These are phyloP conservation scores for Agroathelia rolfsii DNA, from an alignment of 1,284 basidiomycete genomes.

Conservation along the genomic window DNA sequence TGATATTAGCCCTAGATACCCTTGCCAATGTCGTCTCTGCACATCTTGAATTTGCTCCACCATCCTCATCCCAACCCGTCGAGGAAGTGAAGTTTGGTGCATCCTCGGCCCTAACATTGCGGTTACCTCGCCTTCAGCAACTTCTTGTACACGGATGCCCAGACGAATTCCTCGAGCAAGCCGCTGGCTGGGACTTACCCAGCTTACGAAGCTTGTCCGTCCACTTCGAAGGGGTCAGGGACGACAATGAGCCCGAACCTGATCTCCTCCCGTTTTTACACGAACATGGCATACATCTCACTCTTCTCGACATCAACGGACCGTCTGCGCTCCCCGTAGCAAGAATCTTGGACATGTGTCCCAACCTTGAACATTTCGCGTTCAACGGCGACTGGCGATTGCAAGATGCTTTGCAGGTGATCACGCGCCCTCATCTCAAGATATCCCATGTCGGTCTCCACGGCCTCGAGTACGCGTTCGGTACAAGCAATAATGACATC, in stretches of 20 bases:
- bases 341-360: constrained; percentile 51
- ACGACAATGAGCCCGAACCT: constrained; percentile 49
- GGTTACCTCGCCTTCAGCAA: constrained; percentile 43
- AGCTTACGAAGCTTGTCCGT: constrained; percentile 43
- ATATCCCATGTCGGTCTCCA: constrained; percentile 60
- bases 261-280: constrained; percentile 49
- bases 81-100: no score
- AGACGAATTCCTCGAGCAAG: constrained; percentile 57
- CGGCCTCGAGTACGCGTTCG: constrained; percentile 58
- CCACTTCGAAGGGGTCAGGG: constrained; percentile 32
- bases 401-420: constrained; percentile 25
- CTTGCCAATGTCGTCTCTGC: constrained; percentile 43
- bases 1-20: constrained; percentile 57
- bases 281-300: constrained; percentile 43
- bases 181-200: constrained; percentile 54
- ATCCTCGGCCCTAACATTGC: no score
- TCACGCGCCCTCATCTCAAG: constrained; percentile 41
- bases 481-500: constrained; percentile 33
- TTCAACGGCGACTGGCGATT: constrained; percentile 68
- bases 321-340: constrained; percentile 44
- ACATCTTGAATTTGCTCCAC: constrained; percentile 41
- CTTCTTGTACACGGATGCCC: constrained; percentile 49
- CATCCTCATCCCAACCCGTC: no score
- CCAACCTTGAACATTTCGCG: constrained; percentile 44
- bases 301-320: constrained; percentile 54